A percentile compares a stretch with the other conserved stretches of the same genome.
Evolutionary conservation across 129 eudicot species (phyloP).

Genomic region (Glebionis coronaria): DNA sequence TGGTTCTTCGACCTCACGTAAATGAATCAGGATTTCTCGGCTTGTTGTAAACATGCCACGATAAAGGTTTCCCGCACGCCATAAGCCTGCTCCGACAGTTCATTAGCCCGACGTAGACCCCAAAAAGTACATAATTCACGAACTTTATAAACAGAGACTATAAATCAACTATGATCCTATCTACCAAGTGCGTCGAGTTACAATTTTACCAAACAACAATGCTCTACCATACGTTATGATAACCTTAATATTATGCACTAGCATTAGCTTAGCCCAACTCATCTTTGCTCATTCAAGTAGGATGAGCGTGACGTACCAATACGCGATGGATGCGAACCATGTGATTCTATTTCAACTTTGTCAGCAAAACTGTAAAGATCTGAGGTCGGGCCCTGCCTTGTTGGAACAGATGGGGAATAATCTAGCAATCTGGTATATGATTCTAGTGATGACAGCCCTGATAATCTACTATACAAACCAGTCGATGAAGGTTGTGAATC

Average conservation of each 20-base stretch:
- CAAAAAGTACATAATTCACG: not conserved
- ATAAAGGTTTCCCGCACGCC: too few relatives aligned
- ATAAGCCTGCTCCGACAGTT: too few relatives aligned
- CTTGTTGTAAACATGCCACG: too few relatives aligned
- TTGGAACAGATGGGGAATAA: conserved; percentile 9
- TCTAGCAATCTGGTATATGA: conserved; percentile 35
- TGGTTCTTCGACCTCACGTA: too few relatives aligned
- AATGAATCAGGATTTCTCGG: too few relatives aligned
- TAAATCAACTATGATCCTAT: not conserved
- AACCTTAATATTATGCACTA: not conserved
- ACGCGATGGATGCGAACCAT: conserved; percentile 9
- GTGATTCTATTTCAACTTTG: conserved; percentile 36
- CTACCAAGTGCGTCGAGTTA: not conserved
- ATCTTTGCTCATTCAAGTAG: conserved; percentile 22
- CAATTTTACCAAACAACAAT: not conserved
- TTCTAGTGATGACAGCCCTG: conserved; percentile 27
- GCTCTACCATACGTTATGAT: not conserved
- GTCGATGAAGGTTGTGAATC: conserved; percentile 20
- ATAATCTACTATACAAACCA: conserved; percentile 30
- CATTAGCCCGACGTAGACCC: too few relatives aligned
- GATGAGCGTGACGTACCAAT: conserved; percentile 22
- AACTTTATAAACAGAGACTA: not conserved
- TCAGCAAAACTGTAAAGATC: conserved; percentile 64
- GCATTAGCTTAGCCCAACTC: not conserved
- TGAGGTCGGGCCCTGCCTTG: conserved; percentile 30